phyloP scores from a whole-genome alignment of 805 yeast species.

The Candida coquimbonensis region DNA sequence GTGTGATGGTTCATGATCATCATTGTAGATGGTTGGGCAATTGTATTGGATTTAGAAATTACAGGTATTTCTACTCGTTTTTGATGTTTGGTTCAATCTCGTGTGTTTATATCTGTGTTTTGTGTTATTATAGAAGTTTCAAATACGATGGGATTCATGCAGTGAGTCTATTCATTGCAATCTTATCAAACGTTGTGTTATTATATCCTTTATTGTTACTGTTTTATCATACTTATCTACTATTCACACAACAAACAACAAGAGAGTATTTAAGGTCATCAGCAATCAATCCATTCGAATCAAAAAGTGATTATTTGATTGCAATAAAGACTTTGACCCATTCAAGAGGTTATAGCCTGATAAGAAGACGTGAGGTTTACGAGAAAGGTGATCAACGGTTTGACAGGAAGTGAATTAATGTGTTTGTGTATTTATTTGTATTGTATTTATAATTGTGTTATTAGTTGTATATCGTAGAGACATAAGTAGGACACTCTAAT shows the following conservation, averaged over 20 bases:
- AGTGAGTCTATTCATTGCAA: constrained; percentile 43
- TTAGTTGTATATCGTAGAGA: too few relatives aligned
- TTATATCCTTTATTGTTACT: constrained; percentile 52
- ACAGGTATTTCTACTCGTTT: constrained; percentile 51
- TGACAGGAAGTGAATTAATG: neutral
- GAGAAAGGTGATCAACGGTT: constrained; percentile 34
- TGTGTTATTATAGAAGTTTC: constrained; percentile 29
- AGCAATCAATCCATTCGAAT: constrained; percentile 31
- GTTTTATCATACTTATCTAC: constrained; percentile 46
- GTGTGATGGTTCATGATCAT: constrained; percentile 34
- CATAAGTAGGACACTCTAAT: too few relatives aligned
- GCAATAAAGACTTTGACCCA: constrained; percentile 25
- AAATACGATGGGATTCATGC: constrained; percentile 24
- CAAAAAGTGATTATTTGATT: constrained; percentile 25
- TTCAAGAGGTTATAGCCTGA: constrained; percentile 32
- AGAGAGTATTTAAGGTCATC: constrained; percentile 55
- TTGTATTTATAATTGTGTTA: too few relatives aligned
- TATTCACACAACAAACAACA: constrained; percentile 57
- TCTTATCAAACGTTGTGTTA: constrained; percentile 39
- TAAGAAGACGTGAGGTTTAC: constrained; percentile 27
- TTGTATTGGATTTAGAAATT: constrained; percentile 72
- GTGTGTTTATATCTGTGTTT: constrained; percentile 22
- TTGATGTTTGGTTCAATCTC: constrained; percentile 31
- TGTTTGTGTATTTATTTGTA: neutral
- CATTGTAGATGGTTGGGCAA: constrained; percentile 59